Conservation (phyloP, 305 asterid species). For the Solanum chacoense region DNA sequence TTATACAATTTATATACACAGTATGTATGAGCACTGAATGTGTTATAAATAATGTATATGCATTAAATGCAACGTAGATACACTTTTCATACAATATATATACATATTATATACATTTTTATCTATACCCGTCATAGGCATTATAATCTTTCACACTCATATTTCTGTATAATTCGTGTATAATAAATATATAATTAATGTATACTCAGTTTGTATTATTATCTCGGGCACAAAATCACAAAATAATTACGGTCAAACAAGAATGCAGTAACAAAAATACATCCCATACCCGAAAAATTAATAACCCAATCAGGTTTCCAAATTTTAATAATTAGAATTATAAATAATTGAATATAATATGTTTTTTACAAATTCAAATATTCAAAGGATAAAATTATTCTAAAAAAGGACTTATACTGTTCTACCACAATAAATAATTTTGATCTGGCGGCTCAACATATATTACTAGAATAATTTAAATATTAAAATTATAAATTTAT, state of each 20-base stretch:
- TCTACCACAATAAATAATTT: neutral
- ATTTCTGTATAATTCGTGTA: neutral
- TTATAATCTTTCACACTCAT: neutral
- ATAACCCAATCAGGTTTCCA: neutral
- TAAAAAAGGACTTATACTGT: neutral
- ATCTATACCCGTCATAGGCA: neutral
- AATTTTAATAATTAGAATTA: neutral
- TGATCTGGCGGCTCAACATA: neutral
- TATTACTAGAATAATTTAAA: neutral
- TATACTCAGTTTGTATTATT: neutral
- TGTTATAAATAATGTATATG: neutral
- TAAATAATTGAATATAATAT: neutral
- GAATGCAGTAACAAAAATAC: neutral
- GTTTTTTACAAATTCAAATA: neutral
- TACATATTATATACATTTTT: no score
- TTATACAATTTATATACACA: no score
- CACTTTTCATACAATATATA: no score
- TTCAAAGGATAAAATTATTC: neutral
- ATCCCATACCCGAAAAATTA: neutral
- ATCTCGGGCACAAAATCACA: neutral
- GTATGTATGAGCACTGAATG: neutral
- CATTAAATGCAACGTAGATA: neutral
- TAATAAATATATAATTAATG: no score
- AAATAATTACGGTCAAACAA: neutral
- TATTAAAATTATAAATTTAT: neutral